Conservation (phyloP, 176 grass and related monocot species). For the Carex parvula region DNA sequence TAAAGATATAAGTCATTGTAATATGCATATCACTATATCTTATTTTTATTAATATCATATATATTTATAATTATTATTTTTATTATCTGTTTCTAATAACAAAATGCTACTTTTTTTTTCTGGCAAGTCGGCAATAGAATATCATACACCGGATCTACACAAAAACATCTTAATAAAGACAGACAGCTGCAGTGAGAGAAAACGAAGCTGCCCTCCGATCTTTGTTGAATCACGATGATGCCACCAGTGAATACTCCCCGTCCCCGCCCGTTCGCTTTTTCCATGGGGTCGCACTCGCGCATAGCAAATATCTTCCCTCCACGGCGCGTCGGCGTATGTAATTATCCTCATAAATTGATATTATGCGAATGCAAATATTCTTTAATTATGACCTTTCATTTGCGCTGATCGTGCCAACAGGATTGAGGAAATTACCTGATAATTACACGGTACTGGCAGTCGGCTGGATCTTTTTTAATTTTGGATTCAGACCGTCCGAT, state of each 20-base stretch:
- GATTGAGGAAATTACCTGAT: neutral
- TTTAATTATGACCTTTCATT: too few relatives aligned
- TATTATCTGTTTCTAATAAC: neutral
- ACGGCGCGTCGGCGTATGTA: neutral
- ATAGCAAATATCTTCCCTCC: neutral
- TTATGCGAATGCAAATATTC: too few relatives aligned
- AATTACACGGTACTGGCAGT: neutral
- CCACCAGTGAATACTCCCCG: neutral
- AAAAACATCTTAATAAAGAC: neutral
- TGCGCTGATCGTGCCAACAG: neutral
- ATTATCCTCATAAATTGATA: neutral
- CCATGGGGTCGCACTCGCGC: neutral
- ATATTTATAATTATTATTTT: neutral
- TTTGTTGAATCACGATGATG: constrained; percentile 9
- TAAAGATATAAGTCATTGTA: neutral
- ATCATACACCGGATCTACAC: constrained; percentile 1
- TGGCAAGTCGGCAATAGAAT: neutral
- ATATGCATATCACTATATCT: neutral
- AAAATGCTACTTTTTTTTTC: neutral
- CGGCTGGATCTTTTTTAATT: too few relatives aligned
- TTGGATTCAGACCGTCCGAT: too few relatives aligned
- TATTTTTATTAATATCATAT: neutral
- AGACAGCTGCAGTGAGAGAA: neutral
- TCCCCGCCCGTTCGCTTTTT: neutral
- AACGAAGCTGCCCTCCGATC: neutral